These are phyloP conservation scores for Tricholoma sp. DNA, from an alignment of 768 basidiomycete species.

Conservation along the genomic window DNA sequence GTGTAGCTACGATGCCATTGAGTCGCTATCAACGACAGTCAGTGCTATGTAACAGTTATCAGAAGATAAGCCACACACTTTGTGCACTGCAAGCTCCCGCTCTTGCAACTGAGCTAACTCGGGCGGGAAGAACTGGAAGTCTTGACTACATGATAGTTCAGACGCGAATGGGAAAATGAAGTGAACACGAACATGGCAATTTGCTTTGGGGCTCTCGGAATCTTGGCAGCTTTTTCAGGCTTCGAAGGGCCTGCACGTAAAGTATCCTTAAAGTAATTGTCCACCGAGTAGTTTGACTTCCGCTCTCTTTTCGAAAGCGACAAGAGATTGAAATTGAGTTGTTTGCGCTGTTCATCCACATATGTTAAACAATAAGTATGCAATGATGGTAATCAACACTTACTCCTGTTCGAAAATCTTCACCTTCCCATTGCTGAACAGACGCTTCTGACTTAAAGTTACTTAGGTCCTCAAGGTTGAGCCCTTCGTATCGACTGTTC, in stretches of 20 bases:
- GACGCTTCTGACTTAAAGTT: conserved; percentile 95
- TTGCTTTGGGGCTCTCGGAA: conserved; percentile 86
- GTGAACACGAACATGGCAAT: conserved; percentile 59
- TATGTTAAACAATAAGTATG: background rate
- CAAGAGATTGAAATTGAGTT: conserved; percentile 69
- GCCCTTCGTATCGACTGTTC: conserved; percentile 86
- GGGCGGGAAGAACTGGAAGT: conserved; percentile 95
- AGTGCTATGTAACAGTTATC: background rate
- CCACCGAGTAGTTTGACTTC: conserved; percentile 91
- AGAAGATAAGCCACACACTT: conserved; percentile 34
- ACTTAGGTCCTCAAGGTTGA: conserved; percentile 92
- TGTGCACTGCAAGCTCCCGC: conserved; percentile 76
- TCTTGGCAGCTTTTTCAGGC: conserved; percentile 73
- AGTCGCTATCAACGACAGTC: conserved; percentile 36
- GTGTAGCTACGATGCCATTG: conserved; percentile 61
- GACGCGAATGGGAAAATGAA: conserved; percentile 5
- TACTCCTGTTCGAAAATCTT: conserved; percentile 81
- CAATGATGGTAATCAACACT: conserved; percentile 16
- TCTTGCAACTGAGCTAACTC: conserved; percentile 80
- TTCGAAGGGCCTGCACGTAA: conserved; percentile 78
- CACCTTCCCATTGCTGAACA: conserved; percentile 93
- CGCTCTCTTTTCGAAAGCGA: conserved; percentile 92
- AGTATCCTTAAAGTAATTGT: conserved; percentile 92
- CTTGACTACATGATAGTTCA: conserved; percentile 50
- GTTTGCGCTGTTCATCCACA: conserved; percentile 44